phyloP scores from a whole-genome alignment of 2,329 filamentous ascomycete genomes.

The Neofusicoccum kwambonambiense region DNA sequence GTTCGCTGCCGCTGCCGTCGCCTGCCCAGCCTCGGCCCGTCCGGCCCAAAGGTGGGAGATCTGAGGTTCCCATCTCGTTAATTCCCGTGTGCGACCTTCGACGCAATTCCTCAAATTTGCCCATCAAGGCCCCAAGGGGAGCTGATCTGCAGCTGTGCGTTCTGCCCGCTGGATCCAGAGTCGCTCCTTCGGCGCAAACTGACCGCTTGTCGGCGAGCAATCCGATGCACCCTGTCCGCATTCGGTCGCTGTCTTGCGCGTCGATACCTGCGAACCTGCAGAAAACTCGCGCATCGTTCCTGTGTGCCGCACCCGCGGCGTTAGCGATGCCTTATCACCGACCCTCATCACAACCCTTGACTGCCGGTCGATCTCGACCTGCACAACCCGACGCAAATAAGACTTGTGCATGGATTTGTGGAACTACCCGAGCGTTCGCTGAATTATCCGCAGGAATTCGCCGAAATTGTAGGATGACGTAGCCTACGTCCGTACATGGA shows the following conservation, averaged over 20 bases:
- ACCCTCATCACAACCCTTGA: background rate
- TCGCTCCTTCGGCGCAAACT: too few species aligned
- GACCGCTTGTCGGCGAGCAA: background rate
- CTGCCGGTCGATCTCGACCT: background rate
- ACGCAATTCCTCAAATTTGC: background rate
- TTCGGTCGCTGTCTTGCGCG: background rate
- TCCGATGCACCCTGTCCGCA: background rate
- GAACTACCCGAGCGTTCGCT: background rate
- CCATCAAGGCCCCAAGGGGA: background rate
- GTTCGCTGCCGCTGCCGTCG: background rate
- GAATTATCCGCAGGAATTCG: background rate
- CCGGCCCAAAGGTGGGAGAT: slow-evolving; percentile 1
- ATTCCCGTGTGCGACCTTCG: background rate
- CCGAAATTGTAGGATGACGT: background rate
- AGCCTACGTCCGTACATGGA: background rate
- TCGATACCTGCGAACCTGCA: background rate
- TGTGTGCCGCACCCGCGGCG: background rate
- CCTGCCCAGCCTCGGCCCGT: background rate
- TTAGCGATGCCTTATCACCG: background rate
- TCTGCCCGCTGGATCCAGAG: too few species aligned
- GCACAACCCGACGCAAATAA: background rate
- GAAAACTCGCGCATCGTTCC: background rate
- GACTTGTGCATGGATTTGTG: background rate
- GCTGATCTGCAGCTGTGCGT: background rate
- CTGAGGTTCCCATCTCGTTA: background rate